Evolutionary conservation across 2,329 filamentous ascomycete species (phyloP), one percentile per base, ranked within the genome.

Genomic region (Penicillium decumbens): DNA sequence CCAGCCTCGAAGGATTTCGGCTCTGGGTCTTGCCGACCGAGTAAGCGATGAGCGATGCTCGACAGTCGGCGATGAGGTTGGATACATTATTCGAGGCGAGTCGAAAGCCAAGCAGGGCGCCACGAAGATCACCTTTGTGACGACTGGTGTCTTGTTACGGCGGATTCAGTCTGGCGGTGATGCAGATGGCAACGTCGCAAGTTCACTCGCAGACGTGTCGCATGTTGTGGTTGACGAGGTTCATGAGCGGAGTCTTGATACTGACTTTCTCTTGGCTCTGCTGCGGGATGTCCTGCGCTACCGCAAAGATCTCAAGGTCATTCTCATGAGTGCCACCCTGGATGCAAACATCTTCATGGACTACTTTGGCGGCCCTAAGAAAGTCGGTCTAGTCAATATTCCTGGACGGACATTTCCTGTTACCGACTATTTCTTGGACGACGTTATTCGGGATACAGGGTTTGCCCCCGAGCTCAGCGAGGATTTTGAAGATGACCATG

Each of bases 161-260:
- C 84, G 91, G 10, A 77, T 98, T n/a, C 93, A 98, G 70, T 93
- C 88, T 0, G 91, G 89, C 3, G 89, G 89, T 43, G 88, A 88
- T 5, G 80, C 82, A 27, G 82, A 86, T 10, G 85, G 91, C 23
- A 89, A 95, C 64, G 84, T 95, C 1, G 80, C 88, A 45, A 81
- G 85, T 18, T 89, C 90, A 33, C 72, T 98, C 41, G 87, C 88
- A 5, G 89, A 96, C 69, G 85, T 98, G 54, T 96, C 88, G 59
- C 93, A 98, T 66, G 83, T 98, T 6, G 87, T 97, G 15, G 90
- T 97, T 39, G 92, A 98, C 66, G 92, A 98, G 70, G 92, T 97
- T 3, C 92, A 98, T 72, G 92, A 98, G 70, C 83, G 92, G 47
- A 95, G 89, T 71, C 76, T 98, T 8, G 93, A 97, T 64, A 96